Percentiles rank a stretch among this genome's conserved stretches.
phyloP scores from a whole-genome alignment of 176 grass and related monocot species.

The sorghum (Sorghum bicolor) region Sorghum_bicolor_NCBIv3 NC_012874.2:64918501-64919000 shows the following conservation, averaged over 20 bases:
- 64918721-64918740: constrained; percentile 33
- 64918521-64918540: constrained; percentile 41
- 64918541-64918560: constrained; percentile 13
- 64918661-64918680: constrained; percentile 23
- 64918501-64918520: constrained; percentile 29
- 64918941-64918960: background rate
- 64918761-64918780: constrained; percentile 27
- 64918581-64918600: background rate
- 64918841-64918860: background rate
- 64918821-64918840: constrained; percentile 33
- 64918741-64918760: constrained; percentile 7
- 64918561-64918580: background rate
- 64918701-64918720: constrained; percentile 16
- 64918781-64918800: constrained; percentile 13
- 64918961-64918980: background rate
- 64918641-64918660: constrained; percentile 34
- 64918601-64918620: constrained; percentile 4
- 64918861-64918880: background rate
- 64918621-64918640: background rate
- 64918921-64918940: background rate
- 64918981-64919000: background rate
- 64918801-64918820: background rate
- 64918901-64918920: background rate
- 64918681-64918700: constrained; percentile 9
- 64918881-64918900: background rate